A percentile compares a stretch with the other conserved stretches of the same genome.
Evolutionary conservation across 2,329 filamentous ascomycete species (phyloP).

Genomic region (Botrytis tulipae): DNA sequence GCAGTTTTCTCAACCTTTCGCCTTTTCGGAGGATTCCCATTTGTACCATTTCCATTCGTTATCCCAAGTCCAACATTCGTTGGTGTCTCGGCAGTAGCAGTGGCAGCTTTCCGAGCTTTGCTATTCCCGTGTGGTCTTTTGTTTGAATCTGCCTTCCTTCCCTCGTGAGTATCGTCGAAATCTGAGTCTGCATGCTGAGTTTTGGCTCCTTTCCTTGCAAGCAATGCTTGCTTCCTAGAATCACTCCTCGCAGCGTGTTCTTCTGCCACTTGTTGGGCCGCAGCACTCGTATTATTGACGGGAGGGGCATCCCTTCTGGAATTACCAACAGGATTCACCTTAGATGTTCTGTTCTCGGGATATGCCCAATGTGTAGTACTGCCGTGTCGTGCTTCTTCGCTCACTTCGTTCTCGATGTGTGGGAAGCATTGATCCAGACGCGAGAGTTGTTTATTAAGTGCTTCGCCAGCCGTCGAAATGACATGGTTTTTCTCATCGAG

Average conservation of each 20-base stretch:
- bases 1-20: slow-evolving; percentile 74
- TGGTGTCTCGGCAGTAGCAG: slow-evolving; percentile 47
- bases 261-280: slow-evolving; percentile 74
- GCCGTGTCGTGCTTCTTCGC: slow-evolving; percentile 89
- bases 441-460: slow-evolving; percentile 77
- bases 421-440: slow-evolving; percentile 87
- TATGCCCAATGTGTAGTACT: slow-evolving; percentile 96
- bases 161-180: slow-evolving; percentile 64
- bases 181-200: slow-evolving; percentile 72
- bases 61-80: slow-evolving; percentile 63
- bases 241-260: slow-evolving; percentile 84
- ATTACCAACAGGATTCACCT: slow-evolving; percentile 65
- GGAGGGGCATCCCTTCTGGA: slow-evolving; percentile 76
- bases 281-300: slow-evolving; percentile 65
- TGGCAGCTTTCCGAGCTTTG: slow-evolving; percentile 63
- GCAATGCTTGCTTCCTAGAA: slow-evolving; percentile 76
- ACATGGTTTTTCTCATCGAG: slow-evolving; percentile 98
- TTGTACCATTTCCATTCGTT: slow-evolving; percentile 51
- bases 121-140: slow-evolving; percentile 63
- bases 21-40: slow-evolving; percentile 63
- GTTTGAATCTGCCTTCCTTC: slow-evolving; percentile 39
- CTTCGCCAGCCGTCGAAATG: slow-evolving; percentile 86
- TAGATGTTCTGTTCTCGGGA: slow-evolving; percentile 71
- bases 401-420: slow-evolving; percentile 83
- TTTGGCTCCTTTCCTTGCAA: slow-evolving; percentile 59